These are phyloP conservation scores for Ochromonas danica DNA, from an alignment of 108 stramenopile species.

Conservation along the genomic window DNA sequence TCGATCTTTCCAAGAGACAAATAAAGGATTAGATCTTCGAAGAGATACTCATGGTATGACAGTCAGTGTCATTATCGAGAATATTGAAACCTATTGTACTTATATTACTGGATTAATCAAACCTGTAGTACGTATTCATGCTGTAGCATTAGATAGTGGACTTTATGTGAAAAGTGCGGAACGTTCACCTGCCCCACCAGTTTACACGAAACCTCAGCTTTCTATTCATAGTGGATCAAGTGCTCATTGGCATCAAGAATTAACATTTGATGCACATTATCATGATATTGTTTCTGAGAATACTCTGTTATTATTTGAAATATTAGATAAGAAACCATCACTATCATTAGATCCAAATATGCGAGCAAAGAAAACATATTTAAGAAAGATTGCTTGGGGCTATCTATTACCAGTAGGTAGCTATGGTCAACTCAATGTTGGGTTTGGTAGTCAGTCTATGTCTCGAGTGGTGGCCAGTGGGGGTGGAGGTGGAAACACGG, in stretches of 20 bases:
- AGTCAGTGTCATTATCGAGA: background rate
- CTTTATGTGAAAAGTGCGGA: background rate
- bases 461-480: background rate
- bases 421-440: background rate
- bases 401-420: slow-evolving; percentile 1
- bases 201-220: background rate
- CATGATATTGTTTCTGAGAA: background rate
- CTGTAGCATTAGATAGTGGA: background rate
- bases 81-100: background rate
- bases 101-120: background rate
- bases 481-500: background rate
- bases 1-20: background rate
- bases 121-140: background rate
- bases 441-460: background rate
- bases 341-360: background rate
- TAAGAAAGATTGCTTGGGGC: background rate
- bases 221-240: background rate
- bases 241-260: slow-evolving; percentile 9
- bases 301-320: slow-evolving; percentile 11
- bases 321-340: slow-evolving; percentile 6
- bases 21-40: background rate
- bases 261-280: background rate
- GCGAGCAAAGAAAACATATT: background rate
- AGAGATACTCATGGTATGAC: background rate
- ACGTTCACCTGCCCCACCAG: background rate